phyloP scores from a whole-genome alignment of 2,329 filamentous ascomycete species.

The Pseudogymnoascus sp. region DNA sequence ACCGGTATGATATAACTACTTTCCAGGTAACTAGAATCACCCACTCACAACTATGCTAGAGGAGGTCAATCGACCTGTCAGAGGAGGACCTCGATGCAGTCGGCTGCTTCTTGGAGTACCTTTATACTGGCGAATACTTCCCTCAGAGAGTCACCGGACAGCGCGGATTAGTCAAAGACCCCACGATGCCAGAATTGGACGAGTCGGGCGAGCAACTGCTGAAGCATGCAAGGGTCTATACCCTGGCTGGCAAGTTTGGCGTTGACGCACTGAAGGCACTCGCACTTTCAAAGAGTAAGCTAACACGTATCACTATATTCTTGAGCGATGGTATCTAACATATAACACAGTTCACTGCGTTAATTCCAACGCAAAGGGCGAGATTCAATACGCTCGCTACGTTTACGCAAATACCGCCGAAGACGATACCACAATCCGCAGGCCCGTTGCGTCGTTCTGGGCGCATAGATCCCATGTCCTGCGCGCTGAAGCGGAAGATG shows the following conservation, averaged over 20 bases:
- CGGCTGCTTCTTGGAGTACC: slow-evolving; percentile 73
- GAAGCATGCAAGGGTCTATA: slow-evolving; percentile 85
- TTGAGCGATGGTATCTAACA: neutral
- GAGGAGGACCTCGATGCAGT: slow-evolving; percentile 66
- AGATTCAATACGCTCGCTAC: slow-evolving; percentile 87
- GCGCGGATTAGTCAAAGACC: slow-evolving; percentile 64
- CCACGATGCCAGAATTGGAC: slow-evolving; percentile 60
- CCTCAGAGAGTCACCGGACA: slow-evolving; percentile 59
- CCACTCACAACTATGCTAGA: slow-evolving; percentile 32
- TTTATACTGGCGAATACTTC: slow-evolving; percentile 85
- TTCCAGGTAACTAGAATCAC: neutral
- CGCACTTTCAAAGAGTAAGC: slow-evolving; percentile 66
- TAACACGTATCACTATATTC: neutral
- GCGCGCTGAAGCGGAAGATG: slow-evolving; percentile 76
- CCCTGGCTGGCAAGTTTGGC: slow-evolving; percentile 73
- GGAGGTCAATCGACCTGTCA: slow-evolving; percentile 62
- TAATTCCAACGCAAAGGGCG: slow-evolving; percentile 78
- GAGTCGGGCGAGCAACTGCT: slow-evolving; percentile 76
- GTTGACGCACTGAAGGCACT: slow-evolving; percentile 64
- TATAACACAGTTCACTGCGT: slow-evolving; percentile 63
- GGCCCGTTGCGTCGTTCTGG: slow-evolving; percentile 87
- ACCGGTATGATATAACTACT: neutral
- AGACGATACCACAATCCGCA: slow-evolving; percentile 68
- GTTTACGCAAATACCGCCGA: slow-evolving; percentile 71
- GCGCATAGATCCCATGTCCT: slow-evolving; percentile 73